phyloP scores from a whole-genome alignment of 129 eudicot genomes.

The Cynara cardunculus region DNA sequence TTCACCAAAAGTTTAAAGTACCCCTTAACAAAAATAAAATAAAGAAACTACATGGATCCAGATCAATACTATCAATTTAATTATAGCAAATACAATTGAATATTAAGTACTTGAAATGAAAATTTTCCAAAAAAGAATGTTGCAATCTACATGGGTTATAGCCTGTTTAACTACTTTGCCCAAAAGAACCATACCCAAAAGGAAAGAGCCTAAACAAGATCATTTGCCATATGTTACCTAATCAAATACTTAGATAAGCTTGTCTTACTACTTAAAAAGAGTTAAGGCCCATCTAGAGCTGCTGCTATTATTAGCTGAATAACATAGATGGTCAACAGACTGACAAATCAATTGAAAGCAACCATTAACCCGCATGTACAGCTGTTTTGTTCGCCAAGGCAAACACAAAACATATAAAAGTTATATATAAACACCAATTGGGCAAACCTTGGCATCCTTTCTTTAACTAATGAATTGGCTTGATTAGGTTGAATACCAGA shows the following conservation, averaged over 20 bases:
- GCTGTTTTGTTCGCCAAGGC: neutral
- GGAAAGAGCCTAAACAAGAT: constrained; percentile 13
- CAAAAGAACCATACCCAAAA: neutral
- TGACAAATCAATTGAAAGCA: neutral
- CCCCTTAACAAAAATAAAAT: neutral
- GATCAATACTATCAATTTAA: constrained; percentile 1
- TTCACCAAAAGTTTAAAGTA: neutral
- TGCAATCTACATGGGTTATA: neutral
- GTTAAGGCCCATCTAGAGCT: neutral
- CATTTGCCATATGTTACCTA: constrained; percentile 3
- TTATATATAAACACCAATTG: neutral
- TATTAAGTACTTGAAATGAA: neutral
- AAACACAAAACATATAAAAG: too few relatives aligned
- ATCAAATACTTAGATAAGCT: neutral
- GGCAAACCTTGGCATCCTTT: neutral
- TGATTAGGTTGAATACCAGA: neutral
- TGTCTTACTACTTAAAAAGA: constrained; percentile 5
- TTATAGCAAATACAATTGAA: neutral
- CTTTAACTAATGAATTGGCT: neutral
- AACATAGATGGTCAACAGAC: neutral
- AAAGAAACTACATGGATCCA: neutral
- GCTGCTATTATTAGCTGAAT: neutral
- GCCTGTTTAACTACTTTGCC: neutral
- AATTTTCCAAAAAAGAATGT: neutral
- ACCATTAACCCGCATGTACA: neutral